phyloP scores from a whole-genome alignment of 1,284 basidiomycete species.

The Paramarasmius palmivorus region DNA sequence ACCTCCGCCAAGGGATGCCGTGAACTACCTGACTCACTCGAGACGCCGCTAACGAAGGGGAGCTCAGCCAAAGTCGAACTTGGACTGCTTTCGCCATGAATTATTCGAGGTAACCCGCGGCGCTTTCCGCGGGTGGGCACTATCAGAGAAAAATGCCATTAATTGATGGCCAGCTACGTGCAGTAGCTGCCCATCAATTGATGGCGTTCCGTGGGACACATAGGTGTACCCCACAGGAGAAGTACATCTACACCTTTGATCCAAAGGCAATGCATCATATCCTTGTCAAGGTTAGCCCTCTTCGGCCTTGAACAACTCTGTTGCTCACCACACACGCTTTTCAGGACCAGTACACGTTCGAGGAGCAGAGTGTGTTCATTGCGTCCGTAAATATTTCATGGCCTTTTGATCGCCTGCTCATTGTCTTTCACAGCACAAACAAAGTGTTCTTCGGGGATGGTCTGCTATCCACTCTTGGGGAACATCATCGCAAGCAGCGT shows the following conservation, averaged over 20 bases:
- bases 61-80: no score
- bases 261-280: constrained; percentile 35
- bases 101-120: no score
- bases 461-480: constrained; percentile 4
- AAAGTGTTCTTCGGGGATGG: constrained; percentile 6
- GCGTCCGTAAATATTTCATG: not conserved
- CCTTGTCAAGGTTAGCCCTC: constrained; percentile 25
- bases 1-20: no score
- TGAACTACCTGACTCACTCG: no score
- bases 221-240: constrained; percentile 20
- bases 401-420: not conserved
- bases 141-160: no score
- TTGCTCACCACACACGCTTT: not conserved
- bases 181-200: no score
- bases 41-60: no score
- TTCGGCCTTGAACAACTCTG: no score
- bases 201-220: no score
- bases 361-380: constrained; percentile 4
- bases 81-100: no score
- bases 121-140: no score
- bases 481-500: constrained; percentile 12
- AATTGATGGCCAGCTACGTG: no score
- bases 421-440: not conserved
- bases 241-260: constrained; percentile 29
- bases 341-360: constrained; percentile 7